Conservation (phyloP, 805 yeast genomes). For the Candida verbasci region DNA sequence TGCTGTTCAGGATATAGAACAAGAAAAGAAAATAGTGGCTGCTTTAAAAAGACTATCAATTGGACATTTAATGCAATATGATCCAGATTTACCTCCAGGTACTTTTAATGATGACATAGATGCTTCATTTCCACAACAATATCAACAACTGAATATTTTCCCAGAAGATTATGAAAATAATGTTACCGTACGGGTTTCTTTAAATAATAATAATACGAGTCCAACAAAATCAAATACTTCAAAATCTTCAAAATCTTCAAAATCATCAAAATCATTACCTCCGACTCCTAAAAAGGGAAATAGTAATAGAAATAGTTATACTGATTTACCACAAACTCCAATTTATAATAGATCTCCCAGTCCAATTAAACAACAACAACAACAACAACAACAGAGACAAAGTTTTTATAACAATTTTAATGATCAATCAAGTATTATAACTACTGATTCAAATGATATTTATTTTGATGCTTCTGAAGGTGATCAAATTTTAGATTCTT, state of each 20-base stretch:
- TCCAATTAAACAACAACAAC: not conserved
- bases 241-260: not conserved
- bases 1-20: conserved; percentile 75
- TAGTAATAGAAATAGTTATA: not conserved
- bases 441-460: conserved; percentile 18
- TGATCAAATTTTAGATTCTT: conserved; percentile 9
- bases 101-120: conserved; percentile 21
- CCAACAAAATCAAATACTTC: no score
- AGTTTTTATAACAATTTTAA: not conserved
- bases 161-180: not conserved
- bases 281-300: not conserved
- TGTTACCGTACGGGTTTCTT: not conserved
- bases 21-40: conserved; percentile 68
- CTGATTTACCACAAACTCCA: not conserved
- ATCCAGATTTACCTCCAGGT: conserved; percentile 64
- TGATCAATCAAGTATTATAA: conserved; percentile 6
- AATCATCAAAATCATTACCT: conserved; percentile 1
- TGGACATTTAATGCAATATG: conserved; percentile 56
- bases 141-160: not conserved
- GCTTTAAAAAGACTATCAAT: conserved; percentile 71
- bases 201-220: not conserved
- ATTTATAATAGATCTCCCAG: not conserved
- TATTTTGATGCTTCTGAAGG: conserved; percentile 13
- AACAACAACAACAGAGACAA: no score
- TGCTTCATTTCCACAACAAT: no score